Evolutionary conservation across 2,329 filamentous ascomycete genomes (phyloP), one percentile per base, ranked within the genome.

Genomic region (Dactylellina parvicollis): DNA sequence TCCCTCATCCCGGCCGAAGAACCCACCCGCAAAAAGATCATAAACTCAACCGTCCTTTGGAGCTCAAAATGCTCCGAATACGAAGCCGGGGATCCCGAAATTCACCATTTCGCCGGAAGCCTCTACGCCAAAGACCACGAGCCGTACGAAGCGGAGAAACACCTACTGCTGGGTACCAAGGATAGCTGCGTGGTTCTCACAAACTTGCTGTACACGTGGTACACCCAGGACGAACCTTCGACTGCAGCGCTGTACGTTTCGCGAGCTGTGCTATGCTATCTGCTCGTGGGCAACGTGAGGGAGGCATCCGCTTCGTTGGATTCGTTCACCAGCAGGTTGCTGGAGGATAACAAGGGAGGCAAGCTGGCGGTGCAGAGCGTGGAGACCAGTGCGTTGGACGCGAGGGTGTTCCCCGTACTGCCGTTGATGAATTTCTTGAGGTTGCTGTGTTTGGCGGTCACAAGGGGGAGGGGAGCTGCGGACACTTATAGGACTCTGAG

Each of bases 351-450:
- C 78, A 81, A 83, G 46, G 80, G 81, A 26, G 62, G 70, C 7
- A 71, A 80, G 80, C 44, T 80, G 79, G 75, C 80, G n/a, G 86
- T 87, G 77, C 83, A 85, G 2, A 88, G 92, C 78, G 90, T 97
- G 59, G 90, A 90, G 79, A 90, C 89, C 77, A 84, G 87, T 44
- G 87, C 84, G 75, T 88, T 88, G 61, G 92, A 96, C 75, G 82
- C 91, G 46, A 89, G 90, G 75, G 86, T 98, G 71, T 98, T 96
- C 81, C 93, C 94, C 0, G 92, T 90, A 69, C 83, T 99, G 75
- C 95, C 95, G n/a, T 86, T 99, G 61, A 85, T 99, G 78, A 99
- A 99, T 83, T 98, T 98, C 82, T 85, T 98, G 67, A 91, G 89
- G 28, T 83, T 99, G 76, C 83, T 99, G 54, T 83, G 98, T 56